These are phyloP conservation scores for Rhizopogon rudus DNA, from an alignment of 768 basidiomycete genomes.

Conservation along the genomic window DNA sequence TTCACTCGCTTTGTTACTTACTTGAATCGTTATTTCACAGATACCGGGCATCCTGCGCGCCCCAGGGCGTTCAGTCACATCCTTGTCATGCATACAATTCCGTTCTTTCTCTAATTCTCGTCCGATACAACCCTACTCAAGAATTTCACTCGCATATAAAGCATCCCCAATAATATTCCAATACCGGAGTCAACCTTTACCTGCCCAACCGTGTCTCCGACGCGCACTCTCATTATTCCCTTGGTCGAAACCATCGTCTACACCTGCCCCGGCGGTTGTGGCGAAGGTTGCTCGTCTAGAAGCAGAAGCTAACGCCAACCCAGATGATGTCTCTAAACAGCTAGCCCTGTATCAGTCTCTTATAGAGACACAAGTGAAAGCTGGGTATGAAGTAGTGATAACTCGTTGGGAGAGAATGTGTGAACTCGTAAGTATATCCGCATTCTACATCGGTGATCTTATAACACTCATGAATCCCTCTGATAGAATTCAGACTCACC, in stretches of 20 bases:
- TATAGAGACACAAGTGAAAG: conserved; percentile 54
- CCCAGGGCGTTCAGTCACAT: conserved; percentile 11
- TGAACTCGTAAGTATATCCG: conserved; percentile 62
- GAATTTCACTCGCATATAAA: conserved; percentile 1
- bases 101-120: conserved; percentile 12
- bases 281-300: conserved; percentile 71
- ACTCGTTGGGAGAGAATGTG: conserved; percentile 80
- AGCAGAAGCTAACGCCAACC: conserved; percentile 70
- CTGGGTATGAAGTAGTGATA: conserved; percentile 69
- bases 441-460: neutral
- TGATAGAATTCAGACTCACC: conserved; percentile 64
- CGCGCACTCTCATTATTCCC: conserved; percentile 25
- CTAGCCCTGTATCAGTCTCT: conserved; percentile 66
- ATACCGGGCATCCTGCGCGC: conserved; percentile 33
- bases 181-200: conserved; percentile 38
- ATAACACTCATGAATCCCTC: conserved; percentile 3
- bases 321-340: conserved; percentile 66
- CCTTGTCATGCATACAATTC: conserved; percentile 7
- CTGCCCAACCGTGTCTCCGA: conserved; percentile 15
- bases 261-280: conserved; percentile 60
- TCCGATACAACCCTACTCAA: conserved; percentile 13
- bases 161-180: conserved; percentile 15
- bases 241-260: conserved; percentile 34
- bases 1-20: neutral
- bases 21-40: conserved; percentile 11